A percentile compares a stretch with the other conserved stretches of the same genome.
phyloP scores from a whole-genome alignment of 805 yeast species.

The Cyberlindnera mrakii region DNA sequence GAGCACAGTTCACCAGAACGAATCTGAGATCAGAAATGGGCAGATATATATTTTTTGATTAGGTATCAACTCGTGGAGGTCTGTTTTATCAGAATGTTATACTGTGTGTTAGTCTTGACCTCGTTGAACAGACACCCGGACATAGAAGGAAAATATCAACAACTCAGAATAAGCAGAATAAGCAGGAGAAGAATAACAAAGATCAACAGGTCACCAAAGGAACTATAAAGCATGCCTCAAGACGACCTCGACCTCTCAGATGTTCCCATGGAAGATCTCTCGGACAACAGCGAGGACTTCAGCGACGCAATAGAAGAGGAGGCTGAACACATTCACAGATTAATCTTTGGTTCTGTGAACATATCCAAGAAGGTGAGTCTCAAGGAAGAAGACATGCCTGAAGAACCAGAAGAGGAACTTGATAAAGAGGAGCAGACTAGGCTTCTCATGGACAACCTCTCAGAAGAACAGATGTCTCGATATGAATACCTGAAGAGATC shows the following conservation, averaged over 20 bases:
- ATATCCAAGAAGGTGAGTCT: constrained; percentile 8
- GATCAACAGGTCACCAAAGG: not conserved
- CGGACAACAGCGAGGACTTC: constrained; percentile 12
- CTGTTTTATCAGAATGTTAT: too few species aligned
- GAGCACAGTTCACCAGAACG: too few species aligned
- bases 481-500: constrained; percentile 86
- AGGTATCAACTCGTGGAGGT: too few species aligned
- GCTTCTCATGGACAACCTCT: constrained; percentile 64
- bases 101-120: too few species aligned
- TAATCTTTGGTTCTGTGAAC: constrained; percentile 11
- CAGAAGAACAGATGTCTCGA: constrained; percentile 77
- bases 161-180: too few species aligned
- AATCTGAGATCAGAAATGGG: too few species aligned
- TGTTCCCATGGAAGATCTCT: constrained; percentile 23
- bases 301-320: constrained; percentile 19
- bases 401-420: constrained; percentile 27
- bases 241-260: constrained; percentile 24
- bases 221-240: not conserved
- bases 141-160: too few species aligned
- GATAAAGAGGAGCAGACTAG: constrained; percentile 53
- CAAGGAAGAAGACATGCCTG: constrained; percentile 11
- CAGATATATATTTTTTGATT: too few species aligned
- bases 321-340: constrained; percentile 11
- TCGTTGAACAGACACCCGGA: too few species aligned
- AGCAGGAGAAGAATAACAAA: too few species aligned